Conservation (phyloP, 2,329 filamentous ascomycete species). For the Aspergillus fructus region DNA sequence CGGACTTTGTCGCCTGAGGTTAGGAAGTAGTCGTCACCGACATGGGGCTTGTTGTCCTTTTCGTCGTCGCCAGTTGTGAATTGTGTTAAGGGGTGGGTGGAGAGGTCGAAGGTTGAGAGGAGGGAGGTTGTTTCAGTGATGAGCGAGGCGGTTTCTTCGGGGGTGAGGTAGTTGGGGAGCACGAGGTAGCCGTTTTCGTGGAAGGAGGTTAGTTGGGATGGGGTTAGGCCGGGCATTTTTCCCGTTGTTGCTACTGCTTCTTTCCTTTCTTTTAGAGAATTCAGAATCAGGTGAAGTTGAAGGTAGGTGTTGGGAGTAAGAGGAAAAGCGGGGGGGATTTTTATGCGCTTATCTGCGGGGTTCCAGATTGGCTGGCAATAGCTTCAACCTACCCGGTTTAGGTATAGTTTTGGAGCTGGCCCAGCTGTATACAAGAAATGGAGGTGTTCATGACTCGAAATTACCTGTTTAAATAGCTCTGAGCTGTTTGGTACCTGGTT, state of each 20-base stretch:
- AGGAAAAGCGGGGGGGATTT: background rate
- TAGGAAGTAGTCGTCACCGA: slow-evolving; percentile 94
- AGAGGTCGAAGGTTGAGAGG: slow-evolving; percentile 73
- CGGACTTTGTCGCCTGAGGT: slow-evolving; percentile 85
- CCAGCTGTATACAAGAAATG: background rate
- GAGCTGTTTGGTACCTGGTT: too few relatives aligned
- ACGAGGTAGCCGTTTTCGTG: slow-evolving; percentile 85
- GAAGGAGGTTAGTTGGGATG: slow-evolving; percentile 71
- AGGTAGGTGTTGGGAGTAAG: background rate
- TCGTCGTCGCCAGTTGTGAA: slow-evolving; percentile 81
- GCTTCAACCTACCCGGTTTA: background rate
- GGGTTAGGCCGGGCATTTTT: slow-evolving; percentile 53
- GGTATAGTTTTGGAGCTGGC: background rate
- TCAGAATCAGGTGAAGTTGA: background rate
- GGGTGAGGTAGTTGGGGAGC: slow-evolving; percentile 72
- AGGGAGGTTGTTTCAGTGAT: slow-evolving; percentile 73
- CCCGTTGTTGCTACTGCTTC: background rate
- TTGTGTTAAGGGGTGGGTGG: slow-evolving; percentile 84
- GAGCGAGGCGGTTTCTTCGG: slow-evolving; percentile 64
- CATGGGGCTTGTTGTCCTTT: slow-evolving; percentile 60
- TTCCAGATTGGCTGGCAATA: background rate
- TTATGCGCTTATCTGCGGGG: background rate
- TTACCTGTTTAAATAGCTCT: too few relatives aligned
- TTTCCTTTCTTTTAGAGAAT: background rate
- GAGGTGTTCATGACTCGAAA: background rate